phyloP scores from a whole-genome alignment of 805 yeast species.

The Saturnispora quitensis region DNA sequence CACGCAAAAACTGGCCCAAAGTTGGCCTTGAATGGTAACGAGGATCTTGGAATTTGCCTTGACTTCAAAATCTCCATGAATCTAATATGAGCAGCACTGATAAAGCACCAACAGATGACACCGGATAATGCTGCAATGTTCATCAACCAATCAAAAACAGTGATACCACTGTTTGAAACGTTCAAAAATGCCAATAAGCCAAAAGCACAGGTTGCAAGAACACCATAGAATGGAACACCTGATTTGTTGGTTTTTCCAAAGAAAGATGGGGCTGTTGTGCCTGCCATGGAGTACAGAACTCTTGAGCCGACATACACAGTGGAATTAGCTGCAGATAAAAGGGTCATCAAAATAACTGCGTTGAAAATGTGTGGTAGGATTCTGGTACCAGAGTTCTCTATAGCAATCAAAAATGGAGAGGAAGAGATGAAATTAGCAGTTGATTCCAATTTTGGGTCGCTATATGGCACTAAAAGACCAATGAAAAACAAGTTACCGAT shows the following conservation, averaged over 20 bases:
- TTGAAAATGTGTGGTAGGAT: conserved; percentile 61
- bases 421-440: conserved; percentile 35
- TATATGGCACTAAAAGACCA: conserved; percentile 59
- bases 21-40: conserved; percentile 64
- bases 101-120: conserved; percentile 52
- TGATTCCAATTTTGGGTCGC: conserved; percentile 43
- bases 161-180: conserved; percentile 45
- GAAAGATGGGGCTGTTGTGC: conserved; percentile 49
- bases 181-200: conserved; percentile 56
- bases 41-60: conserved; percentile 58
- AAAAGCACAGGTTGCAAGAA: conserved; percentile 39
- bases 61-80: conserved; percentile 35
- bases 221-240: conserved; percentile 54
- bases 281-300: conserved; percentile 52
- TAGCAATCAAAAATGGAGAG: conserved; percentile 68
- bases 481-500: conserved; percentile 55
- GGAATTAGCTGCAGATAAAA: conserved; percentile 70
- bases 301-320: conserved; percentile 65
- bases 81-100: conserved; percentile 47
- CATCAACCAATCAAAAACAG: conserved; percentile 56
- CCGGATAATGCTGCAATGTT: conserved; percentile 56
- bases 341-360: conserved; percentile 57
- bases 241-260: conserved; percentile 46
- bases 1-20: conserved; percentile 61
- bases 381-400: conserved; percentile 55